Evolutionary conservation across 2,329 filamentous ascomycete genomes (phyloP).

Genomic region (Verticillium tricorpus): DNA sequence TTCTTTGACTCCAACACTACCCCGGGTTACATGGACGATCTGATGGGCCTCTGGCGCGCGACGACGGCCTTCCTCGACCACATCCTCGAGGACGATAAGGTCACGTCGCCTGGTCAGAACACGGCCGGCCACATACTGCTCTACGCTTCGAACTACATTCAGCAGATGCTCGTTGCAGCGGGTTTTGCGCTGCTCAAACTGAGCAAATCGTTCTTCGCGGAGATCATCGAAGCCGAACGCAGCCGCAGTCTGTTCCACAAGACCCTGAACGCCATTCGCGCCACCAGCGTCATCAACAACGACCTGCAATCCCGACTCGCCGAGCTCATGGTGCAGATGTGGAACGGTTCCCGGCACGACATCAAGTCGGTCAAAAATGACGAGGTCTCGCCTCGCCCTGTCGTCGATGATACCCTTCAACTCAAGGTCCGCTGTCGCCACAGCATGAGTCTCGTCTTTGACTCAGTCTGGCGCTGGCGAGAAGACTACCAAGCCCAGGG

Average conservation of each 20-base stretch:
- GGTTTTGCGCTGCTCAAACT: constrained; percentile 75
- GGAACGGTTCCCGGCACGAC: constrained; percentile 63
- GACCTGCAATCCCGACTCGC: constrained; percentile 76
- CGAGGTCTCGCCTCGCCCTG: constrained; percentile 32
- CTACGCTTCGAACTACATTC: constrained; percentile 70
- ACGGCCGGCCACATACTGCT: constrained; percentile 52
- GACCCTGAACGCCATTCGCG: constrained; percentile 65
- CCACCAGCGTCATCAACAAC: constrained; percentile 71
- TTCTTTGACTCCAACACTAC: constrained; percentile 77
- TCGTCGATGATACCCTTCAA: constrained; percentile 67
- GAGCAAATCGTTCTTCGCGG: constrained; percentile 71
- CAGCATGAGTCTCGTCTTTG: constrained; percentile 81
- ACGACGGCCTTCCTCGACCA: constrained; percentile 66
- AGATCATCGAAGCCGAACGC: constrained; percentile 64
- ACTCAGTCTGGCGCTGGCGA: constrained; percentile 82
- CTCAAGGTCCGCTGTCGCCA: constrained; percentile 79
- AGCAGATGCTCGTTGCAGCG: constrained; percentile 81
- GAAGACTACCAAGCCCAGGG: constrained; percentile 72
- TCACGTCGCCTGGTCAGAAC: constrained; percentile 38
- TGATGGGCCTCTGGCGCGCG: constrained; percentile 71
- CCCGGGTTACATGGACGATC: constrained; percentile 66
- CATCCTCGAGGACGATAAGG: constrained; percentile 50
- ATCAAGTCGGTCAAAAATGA: constrained; percentile 40
- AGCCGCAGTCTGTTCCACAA: constrained; percentile 66
- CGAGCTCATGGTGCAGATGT: constrained; percentile 84